phyloP scores from a whole-genome alignment of 2,329 filamentous ascomycete species.

The Trichophyton mentagrophytes region DNA sequence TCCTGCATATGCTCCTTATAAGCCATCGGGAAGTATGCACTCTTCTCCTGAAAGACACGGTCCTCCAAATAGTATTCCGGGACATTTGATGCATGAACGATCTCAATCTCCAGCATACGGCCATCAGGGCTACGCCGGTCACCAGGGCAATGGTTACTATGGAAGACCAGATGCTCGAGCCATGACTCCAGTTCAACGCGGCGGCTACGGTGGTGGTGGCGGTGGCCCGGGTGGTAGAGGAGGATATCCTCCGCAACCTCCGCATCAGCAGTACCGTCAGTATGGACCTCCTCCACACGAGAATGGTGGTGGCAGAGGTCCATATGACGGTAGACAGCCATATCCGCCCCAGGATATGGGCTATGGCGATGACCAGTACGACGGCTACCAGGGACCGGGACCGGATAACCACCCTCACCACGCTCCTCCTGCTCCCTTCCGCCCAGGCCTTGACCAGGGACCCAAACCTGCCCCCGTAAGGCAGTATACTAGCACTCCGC shows the following conservation, averaged over 20 bases:
- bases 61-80: conserved; percentile 33
- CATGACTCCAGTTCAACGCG: conserved; percentile 9
- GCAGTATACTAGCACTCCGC: conserved; percentile 36
- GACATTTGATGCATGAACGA: conserved; percentile 27
- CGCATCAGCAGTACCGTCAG: neutral
- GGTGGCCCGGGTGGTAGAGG: neutral
- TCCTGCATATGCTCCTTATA: conserved; percentile 26
- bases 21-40: conserved; percentile 23
- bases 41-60: conserved; percentile 15
- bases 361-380: conserved; percentile 7
- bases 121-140: conserved; percentile 5
- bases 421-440: conserved; percentile 37
- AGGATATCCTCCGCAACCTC: neutral
- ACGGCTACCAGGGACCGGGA: conserved; percentile 30
- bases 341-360: conserved; percentile 10
- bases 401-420: conserved; percentile 45
- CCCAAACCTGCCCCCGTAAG: conserved; percentile 41
- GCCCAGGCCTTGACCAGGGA: conserved; percentile 37
- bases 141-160: conserved; percentile 15
- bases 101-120: conserved; percentile 5
- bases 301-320: neutral
- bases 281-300: conserved; percentile 1
- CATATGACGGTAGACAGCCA: neutral
- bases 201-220: neutral
- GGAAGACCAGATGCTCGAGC: conserved; percentile 1